Evolutionary conservation across 2,329 filamentous ascomycete genomes (phyloP).

Genomic region (Microcyclospora tardicrescens): DNA sequence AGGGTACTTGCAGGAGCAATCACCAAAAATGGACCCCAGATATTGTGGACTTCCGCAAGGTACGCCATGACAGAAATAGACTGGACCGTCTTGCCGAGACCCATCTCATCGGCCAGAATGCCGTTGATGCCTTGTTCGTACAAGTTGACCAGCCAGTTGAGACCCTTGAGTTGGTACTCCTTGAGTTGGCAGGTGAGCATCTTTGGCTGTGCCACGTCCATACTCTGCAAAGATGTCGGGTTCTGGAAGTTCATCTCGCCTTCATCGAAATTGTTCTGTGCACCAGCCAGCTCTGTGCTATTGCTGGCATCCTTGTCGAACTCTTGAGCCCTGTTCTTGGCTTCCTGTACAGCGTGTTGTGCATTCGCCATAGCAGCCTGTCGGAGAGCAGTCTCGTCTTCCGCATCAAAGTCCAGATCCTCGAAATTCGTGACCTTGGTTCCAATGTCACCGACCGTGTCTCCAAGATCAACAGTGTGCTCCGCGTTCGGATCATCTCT

Average conservation of each 20-base stretch:
- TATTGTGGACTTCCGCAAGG: conserved; percentile 90
- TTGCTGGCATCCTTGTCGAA: conserved; percentile 59
- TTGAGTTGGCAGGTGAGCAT: conserved; percentile 89
- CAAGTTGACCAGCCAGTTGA: conserved; percentile 97
- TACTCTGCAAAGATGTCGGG: conserved; percentile 83
- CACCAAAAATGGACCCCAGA: conserved; percentile 95
- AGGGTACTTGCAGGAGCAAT: conserved; percentile 91
- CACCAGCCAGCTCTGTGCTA: conserved; percentile 34
- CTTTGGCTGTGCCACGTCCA: conserved; percentile 88
- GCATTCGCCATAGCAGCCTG: conserved; percentile 89
- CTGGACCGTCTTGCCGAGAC: conserved; percentile 96
- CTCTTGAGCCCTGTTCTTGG: conserved; percentile 78
- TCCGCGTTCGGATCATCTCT: conserved; percentile 25
- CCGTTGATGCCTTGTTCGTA: conserved; percentile 99
- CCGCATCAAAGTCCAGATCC: conserved; percentile 87
- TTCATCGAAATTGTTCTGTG: conserved; percentile 56
- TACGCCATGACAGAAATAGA: conserved; percentile 99
- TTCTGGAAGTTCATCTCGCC: conserved; percentile 99
- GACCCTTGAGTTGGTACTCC: conserved; percentile 96
- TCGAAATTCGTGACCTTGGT: conserved; percentile 85
- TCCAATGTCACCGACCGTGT: conserved; percentile 37
- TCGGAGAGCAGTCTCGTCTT: conserved; percentile 70
- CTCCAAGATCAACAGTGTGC: conserved; percentile 35
- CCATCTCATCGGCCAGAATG: conserved; percentile 98
- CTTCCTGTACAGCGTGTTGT: conserved; percentile 87